A percentile compares a stretch with the other conserved stretches of the same genome.
These are phyloP conservation scores for Zarea fungicola DNA, from an alignment of 2,329 filamentous ascomycete genomes.

Conservation along the genomic window DNA sequence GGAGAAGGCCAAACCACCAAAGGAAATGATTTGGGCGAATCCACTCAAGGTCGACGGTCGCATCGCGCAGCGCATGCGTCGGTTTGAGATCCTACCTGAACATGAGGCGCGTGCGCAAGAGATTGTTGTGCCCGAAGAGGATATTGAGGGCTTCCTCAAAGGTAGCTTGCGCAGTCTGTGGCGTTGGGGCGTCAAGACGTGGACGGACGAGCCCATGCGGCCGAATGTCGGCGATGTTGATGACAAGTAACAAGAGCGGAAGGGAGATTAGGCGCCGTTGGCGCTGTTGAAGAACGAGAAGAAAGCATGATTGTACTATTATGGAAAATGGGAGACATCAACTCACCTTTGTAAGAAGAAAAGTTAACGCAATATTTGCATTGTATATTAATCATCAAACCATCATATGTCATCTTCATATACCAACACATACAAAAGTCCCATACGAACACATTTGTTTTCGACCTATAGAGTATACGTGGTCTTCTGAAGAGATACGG, in stretches of 20 bases:
- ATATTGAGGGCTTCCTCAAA: slow-evolving; percentile 66
- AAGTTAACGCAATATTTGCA: slow-evolving; percentile 12
- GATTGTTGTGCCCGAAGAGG: slow-evolving; percentile 60
- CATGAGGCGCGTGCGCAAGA: slow-evolving; percentile 62
- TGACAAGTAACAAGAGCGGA: too few relatives aligned
- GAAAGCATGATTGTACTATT: slow-evolving; percentile 1
- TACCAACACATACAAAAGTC: too few relatives aligned
- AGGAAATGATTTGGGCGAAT: slow-evolving; percentile 71
- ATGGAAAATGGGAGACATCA: too few relatives aligned
- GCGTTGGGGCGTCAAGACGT: slow-evolving; percentile 43
- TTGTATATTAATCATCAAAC: slow-evolving; percentile 12
- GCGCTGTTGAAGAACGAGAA: slow-evolving; percentile 17
- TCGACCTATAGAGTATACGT: not conserved
- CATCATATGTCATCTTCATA: slow-evolving; percentile 2
- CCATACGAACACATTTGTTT: too few relatives aligned
- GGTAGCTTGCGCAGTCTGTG: slow-evolving; percentile 49
- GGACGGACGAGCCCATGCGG: slow-evolving; percentile 34
- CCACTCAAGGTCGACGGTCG: slow-evolving; percentile 71
- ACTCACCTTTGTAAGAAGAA: too few relatives aligned
- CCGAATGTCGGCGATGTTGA: slow-evolving; percentile 38
- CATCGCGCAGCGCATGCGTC: slow-evolving; percentile 73
- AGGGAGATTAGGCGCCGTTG: too few relatives aligned
- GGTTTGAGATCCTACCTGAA: slow-evolving; percentile 64
- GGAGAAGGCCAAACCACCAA: slow-evolving; percentile 42
- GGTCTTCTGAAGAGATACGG: too few relatives aligned